Base-by-base conservation (phyloP, 1,284 basidiomycete genomes). In the Fomitopsis betulina region DNA sequence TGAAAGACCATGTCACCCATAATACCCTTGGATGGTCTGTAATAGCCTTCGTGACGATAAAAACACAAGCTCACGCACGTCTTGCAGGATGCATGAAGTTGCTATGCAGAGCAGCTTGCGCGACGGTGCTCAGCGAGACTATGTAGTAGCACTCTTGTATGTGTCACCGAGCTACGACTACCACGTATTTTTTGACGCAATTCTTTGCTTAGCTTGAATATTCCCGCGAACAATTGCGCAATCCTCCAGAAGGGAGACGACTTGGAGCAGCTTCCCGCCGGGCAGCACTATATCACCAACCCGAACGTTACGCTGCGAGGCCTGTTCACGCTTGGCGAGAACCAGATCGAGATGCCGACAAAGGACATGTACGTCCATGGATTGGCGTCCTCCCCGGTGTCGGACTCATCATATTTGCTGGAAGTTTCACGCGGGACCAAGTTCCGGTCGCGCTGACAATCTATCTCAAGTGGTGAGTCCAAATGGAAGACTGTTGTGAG, bases 191-290 rank as follows among this genome's bases (percentile, higher is more conserved):
- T 52, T 27, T 58, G 33, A 33, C 19, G 2, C 13, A 9, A 15
- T 8, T 53, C 2, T 23, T 17, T 23, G 55, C 52, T 9, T 57
- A 89, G 86, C 75, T 72, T 92, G 66, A 87, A 92, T 63, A 90
- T 91, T 51, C 90, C 89, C 5, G 90, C 90, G 23, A 91, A 84
- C 66, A 92, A 92, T 68, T 92, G 90, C 65, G 90, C 89, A 21
- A 88, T 92, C 59, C 76, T 92, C 49, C 89, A 92, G 70, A 80
- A 82, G 23, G 89, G 86, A n/a, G 87, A 92, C 63, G 87, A 91
- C 53, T 77, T 92, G 35, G 84, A 89, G 65, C 77, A 91, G 5
- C 77, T 92, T 17, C 78, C 85, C 51, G 89, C 90, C 39, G 89
- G 89, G 6, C 89, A 92, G 67, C 89, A 89, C 58, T 90, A 85